Percentiles rank a stretch among this genome's conserved stretches.
phyloP scores from a whole-genome alignment of 306 rosid species.

The Parietaria judaica region DNA sequence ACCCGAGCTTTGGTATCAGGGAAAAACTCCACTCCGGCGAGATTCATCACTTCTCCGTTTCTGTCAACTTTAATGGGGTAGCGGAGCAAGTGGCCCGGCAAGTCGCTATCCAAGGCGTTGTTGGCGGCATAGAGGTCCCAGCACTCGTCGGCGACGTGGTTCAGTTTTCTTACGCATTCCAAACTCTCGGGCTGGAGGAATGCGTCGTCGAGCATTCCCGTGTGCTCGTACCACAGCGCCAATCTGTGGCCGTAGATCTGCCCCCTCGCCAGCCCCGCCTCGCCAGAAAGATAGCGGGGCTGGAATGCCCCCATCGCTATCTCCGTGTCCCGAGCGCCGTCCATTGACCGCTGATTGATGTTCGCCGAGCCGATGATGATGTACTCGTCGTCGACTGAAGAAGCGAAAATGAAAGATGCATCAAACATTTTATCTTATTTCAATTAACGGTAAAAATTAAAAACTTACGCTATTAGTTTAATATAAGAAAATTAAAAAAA shows the following conservation, averaged over 20 bases:
- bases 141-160: constrained; percentile 20
- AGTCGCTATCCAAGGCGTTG: constrained; percentile 16
- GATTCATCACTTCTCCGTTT: constrained; percentile 28
- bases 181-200: constrained; percentile 31
- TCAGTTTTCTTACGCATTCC: constrained; percentile 35
- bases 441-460: not conserved
- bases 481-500: not conserved
- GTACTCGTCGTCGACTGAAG: constrained; percentile 44
- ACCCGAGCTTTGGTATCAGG: constrained; percentile 37
- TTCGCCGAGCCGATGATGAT: constrained; percentile 45
- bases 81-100: constrained; percentile 43
- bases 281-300: constrained; percentile 32
- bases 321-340: constrained; percentile 43
- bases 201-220: constrained; percentile 25
- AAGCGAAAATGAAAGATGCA: not conserved
- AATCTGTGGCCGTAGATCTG: constrained; percentile 46
- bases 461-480: not conserved
- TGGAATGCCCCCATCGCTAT: constrained; percentile 52
- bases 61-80: constrained; percentile 29
- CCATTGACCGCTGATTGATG: constrained; percentile 51
- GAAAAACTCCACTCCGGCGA: constrained; percentile 25
- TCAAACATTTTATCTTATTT: too few relatives aligned
- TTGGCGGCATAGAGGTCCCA: constrained; percentile 31
- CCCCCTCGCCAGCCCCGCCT: constrained; percentile 28
- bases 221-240: constrained; percentile 50